These are phyloP conservation scores for Chlorella sp. DNA, from an alignment of 139 green algal genomes.

Conservation along the genomic window DNA sequence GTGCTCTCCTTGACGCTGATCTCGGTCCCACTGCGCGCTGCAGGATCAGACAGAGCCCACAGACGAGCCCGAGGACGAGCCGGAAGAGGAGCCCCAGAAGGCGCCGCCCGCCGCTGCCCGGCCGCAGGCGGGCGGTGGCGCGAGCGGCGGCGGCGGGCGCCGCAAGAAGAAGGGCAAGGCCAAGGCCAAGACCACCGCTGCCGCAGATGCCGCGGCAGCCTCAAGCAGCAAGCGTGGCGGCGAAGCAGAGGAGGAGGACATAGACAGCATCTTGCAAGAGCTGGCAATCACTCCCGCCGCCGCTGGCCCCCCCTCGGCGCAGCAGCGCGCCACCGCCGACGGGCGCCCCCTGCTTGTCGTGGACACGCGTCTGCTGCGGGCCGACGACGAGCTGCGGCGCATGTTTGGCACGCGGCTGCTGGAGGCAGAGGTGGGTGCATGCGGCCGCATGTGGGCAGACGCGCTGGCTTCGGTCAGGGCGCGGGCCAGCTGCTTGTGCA, in stretches of 20 bases:
- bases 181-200: no score
- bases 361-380: slow-evolving; percentile 53
- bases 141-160: neutral
- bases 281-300: slow-evolving; percentile 28
- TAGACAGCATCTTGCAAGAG: slow-evolving; percentile 70
- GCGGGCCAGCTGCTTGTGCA: no score
- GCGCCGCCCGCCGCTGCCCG: no score
- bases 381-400: slow-evolving; percentile 77
- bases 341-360: slow-evolving; percentile 62
- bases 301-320: neutral
- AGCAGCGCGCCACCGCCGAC: neutral
- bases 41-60: neutral
- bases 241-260: slow-evolving; percentile 54
- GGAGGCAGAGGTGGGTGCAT: slow-evolving; percentile 31
- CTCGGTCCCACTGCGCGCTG: neutral
- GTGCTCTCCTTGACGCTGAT: neutral
- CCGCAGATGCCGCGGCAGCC: neutral
- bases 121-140: slow-evolving; percentile 5
- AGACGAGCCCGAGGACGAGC: slow-evolving; percentile 30
- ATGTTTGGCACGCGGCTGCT: slow-evolving; percentile 84
- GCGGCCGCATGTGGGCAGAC: neutral
- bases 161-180: no score
- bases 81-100: slow-evolving; percentile 45
- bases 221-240: neutral
- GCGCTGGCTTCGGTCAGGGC: neutral